A percentile compares a stretch with the other conserved stretches of the same genome.
phyloP scores from a whole-genome alignment of 2,329 filamentous ascomycete species.

The Didymella sp. region DNA sequence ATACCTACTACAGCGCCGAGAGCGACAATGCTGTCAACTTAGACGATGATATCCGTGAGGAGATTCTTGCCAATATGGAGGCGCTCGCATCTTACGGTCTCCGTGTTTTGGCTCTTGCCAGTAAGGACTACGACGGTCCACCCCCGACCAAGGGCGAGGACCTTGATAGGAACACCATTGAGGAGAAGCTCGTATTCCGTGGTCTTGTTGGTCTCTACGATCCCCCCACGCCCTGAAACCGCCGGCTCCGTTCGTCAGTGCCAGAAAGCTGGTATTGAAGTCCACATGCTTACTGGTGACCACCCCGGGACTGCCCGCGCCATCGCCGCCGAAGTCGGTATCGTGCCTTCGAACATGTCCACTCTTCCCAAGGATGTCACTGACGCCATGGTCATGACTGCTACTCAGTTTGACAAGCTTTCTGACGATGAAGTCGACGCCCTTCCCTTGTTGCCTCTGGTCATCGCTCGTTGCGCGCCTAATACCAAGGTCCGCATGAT shows the following conservation, averaged over 20 bases:
- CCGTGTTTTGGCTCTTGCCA: conserved; percentile 71
- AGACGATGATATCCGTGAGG: conserved; percentile 59
- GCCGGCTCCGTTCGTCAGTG: conserved; percentile 57
- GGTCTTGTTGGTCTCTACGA: conserved; percentile 86
- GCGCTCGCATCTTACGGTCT: conserved; percentile 69
- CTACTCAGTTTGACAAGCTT: conserved; percentile 53
- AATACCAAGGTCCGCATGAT: conserved; percentile 57
- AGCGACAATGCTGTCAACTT: conserved; percentile 49
- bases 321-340: conserved; percentile 55
- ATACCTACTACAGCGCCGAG: conserved; percentile 65
- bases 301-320: conserved; percentile 55
- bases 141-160: conserved; percentile 54
- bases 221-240: conserved; percentile 80
- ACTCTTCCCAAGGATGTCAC: conserved; percentile 42
- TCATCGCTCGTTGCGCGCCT: conserved; percentile 54
- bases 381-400: conserved; percentile 42
- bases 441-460: conserved; percentile 50
- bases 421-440: conserved; percentile 52
- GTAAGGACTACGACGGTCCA: conserved; percentile 51
- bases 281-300: conserved; percentile 58
- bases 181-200: conserved; percentile 72
- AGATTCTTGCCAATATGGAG: conserved; percentile 72
- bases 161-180: conserved; percentile 66
- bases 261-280: conserved; percentile 48
- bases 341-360: conserved; percentile 52